Evolutionary conservation across 2,329 filamentous ascomycete genomes (phyloP).

Genomic region (Pestalotiopsis sp.): DNA sequence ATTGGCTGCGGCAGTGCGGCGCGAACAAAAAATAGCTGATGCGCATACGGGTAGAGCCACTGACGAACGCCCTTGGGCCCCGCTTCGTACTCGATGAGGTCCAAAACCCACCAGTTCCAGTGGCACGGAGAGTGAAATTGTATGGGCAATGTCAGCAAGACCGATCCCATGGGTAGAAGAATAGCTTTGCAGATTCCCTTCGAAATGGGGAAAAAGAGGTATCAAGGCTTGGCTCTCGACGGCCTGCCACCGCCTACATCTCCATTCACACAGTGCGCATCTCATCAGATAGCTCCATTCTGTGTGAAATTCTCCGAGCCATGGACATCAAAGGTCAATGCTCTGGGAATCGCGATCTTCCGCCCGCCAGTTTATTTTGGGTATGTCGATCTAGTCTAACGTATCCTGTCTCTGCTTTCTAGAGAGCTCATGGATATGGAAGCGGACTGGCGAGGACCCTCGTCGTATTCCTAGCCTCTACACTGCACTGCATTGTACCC

Average conservation of each 20-base stretch:
- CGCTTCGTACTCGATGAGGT: background rate
- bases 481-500: background rate
- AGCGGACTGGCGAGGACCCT: background rate
- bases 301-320: background rate
- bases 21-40: background rate
- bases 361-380: background rate
- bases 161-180: background rate
- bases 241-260: background rate
- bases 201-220: background rate
- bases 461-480: background rate
- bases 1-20: background rate
- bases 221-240: background rate
- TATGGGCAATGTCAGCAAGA: background rate
- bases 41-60: background rate
- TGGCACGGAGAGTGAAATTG: background rate
- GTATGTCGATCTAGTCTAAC: background rate
- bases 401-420: background rate
- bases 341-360: background rate
- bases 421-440: background rate
- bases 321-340: background rate
- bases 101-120: background rate
- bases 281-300: background rate
- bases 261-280: background rate
- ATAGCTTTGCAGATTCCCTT: background rate
- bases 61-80: background rate